phyloP scores from a whole-genome alignment of 805 yeast genomes.

The Barnettozyma sucrosica region DNA sequence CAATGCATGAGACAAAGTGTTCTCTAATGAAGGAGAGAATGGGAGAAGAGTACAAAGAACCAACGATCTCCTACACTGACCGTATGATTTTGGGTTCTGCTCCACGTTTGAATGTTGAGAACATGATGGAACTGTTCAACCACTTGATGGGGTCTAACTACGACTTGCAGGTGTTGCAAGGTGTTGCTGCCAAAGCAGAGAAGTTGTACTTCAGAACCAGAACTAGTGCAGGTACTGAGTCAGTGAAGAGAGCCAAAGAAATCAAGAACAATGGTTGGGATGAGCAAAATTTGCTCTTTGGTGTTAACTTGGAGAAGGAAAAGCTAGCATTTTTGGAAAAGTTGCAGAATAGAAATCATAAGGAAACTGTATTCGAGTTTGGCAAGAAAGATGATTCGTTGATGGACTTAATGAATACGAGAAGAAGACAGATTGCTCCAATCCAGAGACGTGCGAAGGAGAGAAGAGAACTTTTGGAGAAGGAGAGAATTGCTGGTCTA shows the following conservation, averaged over 20 bases:
- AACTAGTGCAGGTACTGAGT: constrained; percentile 77
- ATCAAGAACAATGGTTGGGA: constrained; percentile 79
- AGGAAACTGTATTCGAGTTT: constrained; percentile 94
- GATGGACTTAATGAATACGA: constrained; percentile 75
- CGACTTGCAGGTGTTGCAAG: constrained; percentile 59
- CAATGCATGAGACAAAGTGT: constrained; percentile 60
- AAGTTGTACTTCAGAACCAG: constrained; percentile 80
- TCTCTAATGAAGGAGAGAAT: constrained; percentile 44
- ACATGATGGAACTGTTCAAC: constrained; percentile 64
- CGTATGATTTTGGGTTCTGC: constrained; percentile 78
- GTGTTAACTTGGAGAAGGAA: constrained; percentile 67
- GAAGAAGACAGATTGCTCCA: constrained; percentile 86
- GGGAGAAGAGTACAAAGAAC: constrained; percentile 39
- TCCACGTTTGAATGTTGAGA: constrained; percentile 70
- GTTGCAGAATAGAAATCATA: constrained; percentile 59
- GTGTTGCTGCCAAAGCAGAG: constrained; percentile 83
- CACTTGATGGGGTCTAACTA: constrained; percentile 54
- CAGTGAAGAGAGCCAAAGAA: constrained; percentile 82
- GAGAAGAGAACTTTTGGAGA: constrained; percentile 58
- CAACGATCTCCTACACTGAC: constrained; percentile 64
- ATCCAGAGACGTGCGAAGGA: constrained; percentile 76
- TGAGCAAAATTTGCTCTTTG: constrained; percentile 75
- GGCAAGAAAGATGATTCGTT: constrained; percentile 60
- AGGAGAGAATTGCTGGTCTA: constrained; percentile 71
- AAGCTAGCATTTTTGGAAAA: constrained; percentile 67